Evolutionary conservation across 495 filamentous ascomycete species (phyloP).

Genomic region (Aspergillus campestris): DNA sequence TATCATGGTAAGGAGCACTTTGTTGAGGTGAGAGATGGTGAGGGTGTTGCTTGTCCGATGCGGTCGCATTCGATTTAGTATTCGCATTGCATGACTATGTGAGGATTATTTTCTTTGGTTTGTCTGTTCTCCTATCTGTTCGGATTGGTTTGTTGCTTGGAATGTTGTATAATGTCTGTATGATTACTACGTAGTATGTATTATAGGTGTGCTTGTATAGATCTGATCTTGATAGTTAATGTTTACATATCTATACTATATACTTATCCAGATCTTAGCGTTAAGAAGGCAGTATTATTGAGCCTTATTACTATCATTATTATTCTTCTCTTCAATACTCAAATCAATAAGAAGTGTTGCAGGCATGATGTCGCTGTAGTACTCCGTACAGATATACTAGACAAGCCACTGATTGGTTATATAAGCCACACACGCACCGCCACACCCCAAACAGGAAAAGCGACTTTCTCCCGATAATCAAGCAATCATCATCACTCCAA

Average conservation of each 20-base stretch:
- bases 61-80: constrained; percentile 20
- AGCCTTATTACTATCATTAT: not conserved
- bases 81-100: not conserved
- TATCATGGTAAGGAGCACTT: constrained; percentile 39
- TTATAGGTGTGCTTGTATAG: not conserved
- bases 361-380: not conserved
- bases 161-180: constrained; percentile 1
- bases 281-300: too few relatives aligned
- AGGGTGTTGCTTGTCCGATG: constrained; percentile 34
- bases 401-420: too few relatives aligned
- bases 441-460: constrained; percentile 9
- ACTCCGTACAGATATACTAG: too few relatives aligned
- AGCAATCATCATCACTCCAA: constrained; percentile 3
- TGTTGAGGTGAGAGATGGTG: constrained; percentile 38
- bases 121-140: not conserved
- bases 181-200: not conserved
- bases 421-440: constrained; percentile 9
- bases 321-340: not conserved
- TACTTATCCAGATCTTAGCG: too few relatives aligned
- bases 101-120: not conserved
- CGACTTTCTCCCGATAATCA: constrained; percentile 2
- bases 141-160: not conserved
- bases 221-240: too few relatives aligned
- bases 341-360: not conserved
- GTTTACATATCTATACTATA: too few relatives aligned